phyloP scores from a whole-genome alignment of 352 stramenopile genomes.

The Peronospora belbahrii region DNA sequence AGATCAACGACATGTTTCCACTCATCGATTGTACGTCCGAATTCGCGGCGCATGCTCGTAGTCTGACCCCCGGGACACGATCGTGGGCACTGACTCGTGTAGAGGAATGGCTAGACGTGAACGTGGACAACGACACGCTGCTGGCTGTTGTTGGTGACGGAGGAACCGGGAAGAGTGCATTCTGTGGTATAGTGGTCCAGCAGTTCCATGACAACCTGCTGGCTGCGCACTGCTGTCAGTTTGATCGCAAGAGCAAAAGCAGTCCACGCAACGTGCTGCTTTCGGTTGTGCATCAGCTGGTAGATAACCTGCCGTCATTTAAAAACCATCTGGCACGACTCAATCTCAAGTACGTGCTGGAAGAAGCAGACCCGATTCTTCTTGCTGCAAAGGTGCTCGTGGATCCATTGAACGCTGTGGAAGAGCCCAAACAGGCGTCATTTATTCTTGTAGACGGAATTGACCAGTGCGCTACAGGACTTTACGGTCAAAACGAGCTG shows the following conservation, averaged over 20 bases:
- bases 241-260: conserved; percentile 70
- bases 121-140: conserved; percentile 45
- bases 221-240: conserved; percentile 65
- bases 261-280: conserved; percentile 63
- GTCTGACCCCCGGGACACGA: conserved; percentile 40
- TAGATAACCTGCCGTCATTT: conserved; percentile 52
- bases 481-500: conserved; percentile 50
- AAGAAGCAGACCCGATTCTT: conserved; percentile 60
- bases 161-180: conserved; percentile 63
- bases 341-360: conserved; percentile 75
- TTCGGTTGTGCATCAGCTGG: conserved; percentile 78
- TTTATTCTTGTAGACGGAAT: conserved; percentile 70
- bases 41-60: conserved; percentile 32
- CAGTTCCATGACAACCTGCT: conserved; percentile 47
- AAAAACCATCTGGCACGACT: conserved; percentile 77
- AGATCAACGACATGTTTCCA: conserved; percentile 81
- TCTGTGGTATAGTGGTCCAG: conserved; percentile 44
- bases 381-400: conserved; percentile 69
- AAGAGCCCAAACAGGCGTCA: conserved; percentile 50
- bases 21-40: conserved; percentile 59
- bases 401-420: conserved; percentile 59
- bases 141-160: conserved; percentile 63
- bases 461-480: conserved; percentile 47
- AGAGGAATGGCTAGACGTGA: conserved; percentile 71
- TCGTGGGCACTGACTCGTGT: conserved; percentile 62